Base-by-base conservation (phyloP, 441 rosid species). In the Corymbia citriodora region DNA sequence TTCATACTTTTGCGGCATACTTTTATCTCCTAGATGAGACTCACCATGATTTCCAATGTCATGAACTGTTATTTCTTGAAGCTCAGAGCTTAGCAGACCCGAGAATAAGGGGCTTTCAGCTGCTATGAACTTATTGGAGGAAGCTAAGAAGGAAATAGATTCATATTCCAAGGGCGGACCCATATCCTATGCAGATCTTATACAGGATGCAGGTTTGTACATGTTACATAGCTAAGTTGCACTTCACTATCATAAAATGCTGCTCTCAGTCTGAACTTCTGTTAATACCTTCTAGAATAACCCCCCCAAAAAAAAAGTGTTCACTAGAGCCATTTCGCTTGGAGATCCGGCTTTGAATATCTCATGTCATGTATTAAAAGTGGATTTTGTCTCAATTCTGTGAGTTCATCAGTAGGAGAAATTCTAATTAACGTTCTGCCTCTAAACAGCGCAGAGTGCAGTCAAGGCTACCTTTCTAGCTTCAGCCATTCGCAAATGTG, bases 11-110 rank as follows among this genome's bases (percentile, higher is more conserved):
- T 79, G 52, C 53, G 0, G 10, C 52, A 23, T 81, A 49, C 82
- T 16, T 63, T 89, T 27, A 12, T 55, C 52, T 4, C 7, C 49
- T 87, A 87, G 88, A 36, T 23, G 52, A 87, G 49, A 36, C 7
- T 87, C 50, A 1, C 45, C 50, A 18, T 55, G 65, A 55, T 29
- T 31, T 33, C 57, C 65, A 55, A 54, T 61, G 45, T 55, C 70
- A 55, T 55, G 50, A 23, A 29, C 49, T 36, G 90, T 93, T 91
- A 82, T 93, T 90, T 90, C 90, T 89, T 96, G 96, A 95, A 98
- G 99, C 93, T 95, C 99, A 95, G 99, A 98, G 99, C 93, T 97
- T 63, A 95, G 94, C 96, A 94, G 99, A 95, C 94, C 95, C 70
- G 99, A 98, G 93, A 98, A 97, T 83, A 94, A 93, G 88, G 97